Percentiles rank a stretch among this genome's conserved stretches.
These are phyloP conservation scores for Penicillium sp. DNA, from an alignment of 2,329 filamentous ascomycete species.

Conservation along the genomic window DNA sequence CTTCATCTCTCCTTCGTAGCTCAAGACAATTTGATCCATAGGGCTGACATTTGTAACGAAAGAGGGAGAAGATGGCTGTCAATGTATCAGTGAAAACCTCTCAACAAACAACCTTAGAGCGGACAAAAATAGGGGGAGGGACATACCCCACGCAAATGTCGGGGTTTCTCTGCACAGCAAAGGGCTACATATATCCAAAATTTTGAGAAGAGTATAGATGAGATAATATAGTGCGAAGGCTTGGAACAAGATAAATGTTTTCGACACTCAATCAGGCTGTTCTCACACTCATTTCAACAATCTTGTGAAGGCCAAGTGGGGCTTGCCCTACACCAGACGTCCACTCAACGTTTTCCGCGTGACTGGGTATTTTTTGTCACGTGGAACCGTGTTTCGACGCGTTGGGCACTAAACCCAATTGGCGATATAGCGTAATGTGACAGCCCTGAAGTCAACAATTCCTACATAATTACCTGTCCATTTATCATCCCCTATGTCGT, in stretches of 20 bases:
- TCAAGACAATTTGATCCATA: not conserved
- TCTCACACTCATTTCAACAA: not conserved
- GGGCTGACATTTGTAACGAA: not conserved
- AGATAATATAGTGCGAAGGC: not conserved
- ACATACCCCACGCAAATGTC: slow-evolving; percentile 1
- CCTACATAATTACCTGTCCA: not conserved
- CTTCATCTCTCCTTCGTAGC: too few relatives aligned
- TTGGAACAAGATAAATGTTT: not conserved
- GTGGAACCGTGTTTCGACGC: not conserved
- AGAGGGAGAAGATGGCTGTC: not conserved
- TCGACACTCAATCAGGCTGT: not conserved
- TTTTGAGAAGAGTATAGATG: not conserved
- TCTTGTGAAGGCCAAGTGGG: not conserved
- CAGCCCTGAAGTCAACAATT: not conserved
- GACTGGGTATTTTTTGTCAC: not conserved
- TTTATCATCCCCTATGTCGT: not conserved
- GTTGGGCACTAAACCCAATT: not conserved
- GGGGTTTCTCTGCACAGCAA: slow-evolving; percentile 2
- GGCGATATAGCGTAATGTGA: not conserved
- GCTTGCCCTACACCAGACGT: not conserved
- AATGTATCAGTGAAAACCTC: not conserved
- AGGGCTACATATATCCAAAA: too few relatives aligned
- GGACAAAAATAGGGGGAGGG: slow-evolving; percentile 4
- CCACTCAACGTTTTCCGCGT: not conserved
- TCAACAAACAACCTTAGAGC: not conserved